Conservation (phyloP, 73 alveolate species). For the Tetrahymena malaccensis region DNA sequence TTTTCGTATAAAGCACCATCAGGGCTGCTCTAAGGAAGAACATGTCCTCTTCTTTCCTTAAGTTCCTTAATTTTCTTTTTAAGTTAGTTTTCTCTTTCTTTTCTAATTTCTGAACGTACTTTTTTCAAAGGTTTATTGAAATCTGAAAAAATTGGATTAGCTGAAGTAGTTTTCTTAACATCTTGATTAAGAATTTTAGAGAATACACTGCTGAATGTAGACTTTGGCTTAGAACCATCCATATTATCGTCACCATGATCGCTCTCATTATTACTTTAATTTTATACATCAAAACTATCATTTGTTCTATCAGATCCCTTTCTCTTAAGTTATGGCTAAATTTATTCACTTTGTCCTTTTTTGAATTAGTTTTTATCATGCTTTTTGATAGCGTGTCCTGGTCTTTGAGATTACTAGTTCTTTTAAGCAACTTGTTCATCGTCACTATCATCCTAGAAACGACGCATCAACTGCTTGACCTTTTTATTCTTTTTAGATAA, state of each 20-base stretch:
- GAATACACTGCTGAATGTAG: not conserved
- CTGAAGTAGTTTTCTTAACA: not conserved
- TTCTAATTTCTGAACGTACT: not conserved
- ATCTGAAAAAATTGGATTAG: not conserved
- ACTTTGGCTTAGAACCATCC: not conserved
- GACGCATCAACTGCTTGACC: not conserved
- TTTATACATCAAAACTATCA: not conserved
- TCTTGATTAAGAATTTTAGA: not conserved
- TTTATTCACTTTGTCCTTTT: not conserved
- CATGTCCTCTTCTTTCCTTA: not conserved
- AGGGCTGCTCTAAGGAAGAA: not conserved
- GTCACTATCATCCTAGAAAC: not conserved
- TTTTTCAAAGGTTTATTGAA: not conserved
- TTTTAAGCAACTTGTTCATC: not conserved
- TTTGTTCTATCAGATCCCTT: not conserved
- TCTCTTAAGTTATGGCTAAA: not conserved
- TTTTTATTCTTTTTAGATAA: not conserved
- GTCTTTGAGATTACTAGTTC: not conserved
- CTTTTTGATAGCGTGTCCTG: not conserved
- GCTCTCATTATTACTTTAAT: not conserved
- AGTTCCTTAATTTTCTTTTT: not conserved
- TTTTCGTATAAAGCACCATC: not conserved
- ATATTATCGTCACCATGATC: not conserved
- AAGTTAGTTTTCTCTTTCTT: not conserved
- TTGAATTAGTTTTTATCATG: not conserved